Base-by-base conservation (phyloP, 441 rosid genomes). In the Metrosideros polymorpha region DNA sequence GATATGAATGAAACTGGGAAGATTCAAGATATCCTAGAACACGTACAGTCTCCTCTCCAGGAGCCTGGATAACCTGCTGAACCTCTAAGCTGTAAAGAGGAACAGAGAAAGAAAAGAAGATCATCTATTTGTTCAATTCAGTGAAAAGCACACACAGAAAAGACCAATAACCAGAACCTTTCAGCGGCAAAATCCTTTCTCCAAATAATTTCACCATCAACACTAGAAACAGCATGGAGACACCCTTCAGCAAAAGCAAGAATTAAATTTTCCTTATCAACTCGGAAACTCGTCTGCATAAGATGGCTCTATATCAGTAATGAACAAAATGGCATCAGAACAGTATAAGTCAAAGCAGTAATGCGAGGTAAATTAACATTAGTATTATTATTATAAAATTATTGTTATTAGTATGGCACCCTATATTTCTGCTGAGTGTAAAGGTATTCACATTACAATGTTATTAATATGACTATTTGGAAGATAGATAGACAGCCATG, bases 181-280 rank as follows among this genome's bases (percentile, higher is more conserved):
- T 94, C 96, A 43, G 89, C 91, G 39, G 92, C 89, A 91, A 96
- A 93, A 90, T 98, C 99, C 91, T 90, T 93, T 90, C 91, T 92
- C 99, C 99, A 98, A 61, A 98, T 92, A 89, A 96, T 84, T 89
- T 94, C 99, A 35, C 99, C 99, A 91, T 94, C 97, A 82, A 92
- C 25, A 89, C 96, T 93, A 90, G 99, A 98, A 90, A 98, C 90
- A 88, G 98, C 98, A 92, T 93, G 94, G 86, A 98, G 94, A 88
- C 91, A 91, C 87, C 98, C 98, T 90, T 91, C 92, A 85, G 95
- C 90, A 39, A 94, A 94, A 87, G 96, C 95, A 86, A 95, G 83
- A 86, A 95, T 89, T 66, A 89, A 51, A 66, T 88, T 92, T 91
- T 95, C 98, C 94, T 93, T 96, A 86, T 93, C 97, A 90, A 89